These are phyloP conservation scores for Elaeagnus macrophylla DNA, from an alignment of 306 rosid genomes.

Conservation along the genomic window DNA sequence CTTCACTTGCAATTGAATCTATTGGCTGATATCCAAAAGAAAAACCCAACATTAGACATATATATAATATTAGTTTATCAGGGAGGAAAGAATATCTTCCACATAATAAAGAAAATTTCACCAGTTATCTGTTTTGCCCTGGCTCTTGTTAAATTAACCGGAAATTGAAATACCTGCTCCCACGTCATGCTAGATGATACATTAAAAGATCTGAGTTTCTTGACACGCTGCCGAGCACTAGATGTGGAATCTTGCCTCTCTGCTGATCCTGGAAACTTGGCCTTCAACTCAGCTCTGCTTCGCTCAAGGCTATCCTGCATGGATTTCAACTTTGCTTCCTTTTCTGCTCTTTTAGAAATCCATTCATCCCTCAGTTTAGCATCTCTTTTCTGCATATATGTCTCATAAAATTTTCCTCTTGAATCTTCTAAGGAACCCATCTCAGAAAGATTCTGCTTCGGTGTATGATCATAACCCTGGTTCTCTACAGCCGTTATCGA, in stretches of 20 bases:
- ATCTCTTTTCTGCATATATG: conserved; percentile 86
- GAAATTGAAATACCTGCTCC: conserved; percentile 60
- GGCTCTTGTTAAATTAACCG: conserved; percentile 14
- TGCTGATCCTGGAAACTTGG: conserved; percentile 62
- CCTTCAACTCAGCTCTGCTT: conserved; percentile 74
- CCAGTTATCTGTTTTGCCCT: conserved; percentile 13
- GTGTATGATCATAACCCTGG: conserved; percentile 42
- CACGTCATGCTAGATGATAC: conserved; percentile 39
- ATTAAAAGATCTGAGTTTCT: conserved; percentile 64
- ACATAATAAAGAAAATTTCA: conserved; percentile 1
- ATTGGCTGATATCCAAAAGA: conserved; percentile 49
- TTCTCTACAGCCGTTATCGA: conserved; percentile 28
- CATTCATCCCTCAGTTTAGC: conserved; percentile 87
- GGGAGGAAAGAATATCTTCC: conserved; percentile 3
- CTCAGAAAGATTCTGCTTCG: conserved; percentile 48
- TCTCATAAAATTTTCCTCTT: conserved; percentile 82
- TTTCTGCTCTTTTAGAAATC: conserved; percentile 69
- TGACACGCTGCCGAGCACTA: conserved; percentile 47
- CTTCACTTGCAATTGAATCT: conserved; percentile 69
- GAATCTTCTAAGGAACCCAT: conserved; percentile 50
- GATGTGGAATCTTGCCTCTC: conserved; percentile 47
- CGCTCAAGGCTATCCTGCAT: conserved; percentile 86
- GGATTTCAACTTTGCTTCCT: conserved; percentile 92
- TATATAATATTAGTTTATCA: conserved; percentile 7
- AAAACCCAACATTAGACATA: conserved; percentile 15